These are phyloP conservation scores for Mrakia frigida DNA, from an alignment of 768 basidiomycete species.

Conservation along the genomic window DNA sequence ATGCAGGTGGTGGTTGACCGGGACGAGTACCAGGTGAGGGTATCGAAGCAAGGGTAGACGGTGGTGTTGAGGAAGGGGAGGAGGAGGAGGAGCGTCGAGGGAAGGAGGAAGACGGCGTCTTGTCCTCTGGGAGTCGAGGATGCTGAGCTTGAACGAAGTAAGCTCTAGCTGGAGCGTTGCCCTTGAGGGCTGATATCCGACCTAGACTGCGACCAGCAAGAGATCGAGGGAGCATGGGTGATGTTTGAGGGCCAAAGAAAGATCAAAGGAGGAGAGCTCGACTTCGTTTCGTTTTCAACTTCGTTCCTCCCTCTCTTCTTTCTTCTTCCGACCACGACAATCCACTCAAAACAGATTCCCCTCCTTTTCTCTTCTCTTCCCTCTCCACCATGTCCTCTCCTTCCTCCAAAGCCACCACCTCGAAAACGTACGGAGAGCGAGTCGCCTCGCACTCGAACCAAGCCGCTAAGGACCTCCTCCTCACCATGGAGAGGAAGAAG, in stretches of 20 bases:
- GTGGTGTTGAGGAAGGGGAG: background rate
- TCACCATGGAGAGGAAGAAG: conserved; percentile 76
- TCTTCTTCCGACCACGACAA: background rate
- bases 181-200: background rate
- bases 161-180: background rate
- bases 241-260: too few relatives aligned
- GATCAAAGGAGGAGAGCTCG: too few relatives aligned
- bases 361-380: background rate
- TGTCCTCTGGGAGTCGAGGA: background rate
- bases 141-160: background rate
- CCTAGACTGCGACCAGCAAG: too few relatives aligned
- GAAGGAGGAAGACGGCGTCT: background rate
- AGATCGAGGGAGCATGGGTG: too few relatives aligned
- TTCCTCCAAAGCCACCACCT: background rate
- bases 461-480: conserved; percentile 69
- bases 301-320: background rate
- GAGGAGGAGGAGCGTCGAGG: background rate
- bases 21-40: background rate
- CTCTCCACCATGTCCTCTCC: background rate
- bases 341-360: background rate
- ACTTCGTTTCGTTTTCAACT: too few relatives aligned
- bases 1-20: background rate
- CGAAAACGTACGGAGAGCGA: conserved; percentile 14
- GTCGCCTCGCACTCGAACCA: conserved; percentile 52
- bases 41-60: background rate